phyloP scores from a whole-genome alignment of 495 filamentous ascomycete species.

The Podospora pseudocomata region DNA sequence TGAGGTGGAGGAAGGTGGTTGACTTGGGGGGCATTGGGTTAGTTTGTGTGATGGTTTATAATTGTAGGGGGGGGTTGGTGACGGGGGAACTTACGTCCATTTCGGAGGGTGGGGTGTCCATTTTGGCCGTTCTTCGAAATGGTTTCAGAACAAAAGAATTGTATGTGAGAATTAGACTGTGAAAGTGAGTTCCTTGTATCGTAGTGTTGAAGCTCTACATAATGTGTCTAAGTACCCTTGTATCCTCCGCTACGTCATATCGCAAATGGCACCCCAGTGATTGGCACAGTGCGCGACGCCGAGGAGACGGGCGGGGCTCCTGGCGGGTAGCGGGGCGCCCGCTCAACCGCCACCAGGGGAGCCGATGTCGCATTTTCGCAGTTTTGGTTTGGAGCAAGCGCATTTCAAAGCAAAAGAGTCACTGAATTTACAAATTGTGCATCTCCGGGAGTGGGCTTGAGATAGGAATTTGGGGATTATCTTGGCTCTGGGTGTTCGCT shows the following conservation, averaged over 20 bases:
- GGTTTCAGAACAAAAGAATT: neutral
- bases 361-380: conserved; percentile 35
- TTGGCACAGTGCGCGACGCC: conserved; percentile 14
- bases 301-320: conserved; percentile 7
- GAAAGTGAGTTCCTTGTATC: neutral
- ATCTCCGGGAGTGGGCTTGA: conserved; percentile 11
- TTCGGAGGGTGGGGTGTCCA: neutral
- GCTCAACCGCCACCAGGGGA: conserved; percentile 18
- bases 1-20: conserved; percentile 63
- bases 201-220: neutral
- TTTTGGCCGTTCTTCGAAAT: neutral
- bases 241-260: conserved; percentile 15
- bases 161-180: too few relatives aligned
- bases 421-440: conserved; percentile 11
- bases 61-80: too few relatives aligned
- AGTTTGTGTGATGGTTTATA: conserved; percentile 2
- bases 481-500: neutral
- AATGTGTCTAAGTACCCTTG: neutral
- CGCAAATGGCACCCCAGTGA: conserved; percentile 5
- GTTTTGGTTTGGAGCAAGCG: conserved; percentile 12
- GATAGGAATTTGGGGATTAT: neutral
- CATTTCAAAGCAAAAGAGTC: conserved; percentile 41
- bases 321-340: conserved; percentile 9
- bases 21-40: conserved; percentile 41
- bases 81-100: conserved; percentile 17